These are phyloP conservation scores for Aspergillus cavernicola DNA, from an alignment of 495 filamentous ascomycete genomes.

Conservation along the genomic window DNA sequence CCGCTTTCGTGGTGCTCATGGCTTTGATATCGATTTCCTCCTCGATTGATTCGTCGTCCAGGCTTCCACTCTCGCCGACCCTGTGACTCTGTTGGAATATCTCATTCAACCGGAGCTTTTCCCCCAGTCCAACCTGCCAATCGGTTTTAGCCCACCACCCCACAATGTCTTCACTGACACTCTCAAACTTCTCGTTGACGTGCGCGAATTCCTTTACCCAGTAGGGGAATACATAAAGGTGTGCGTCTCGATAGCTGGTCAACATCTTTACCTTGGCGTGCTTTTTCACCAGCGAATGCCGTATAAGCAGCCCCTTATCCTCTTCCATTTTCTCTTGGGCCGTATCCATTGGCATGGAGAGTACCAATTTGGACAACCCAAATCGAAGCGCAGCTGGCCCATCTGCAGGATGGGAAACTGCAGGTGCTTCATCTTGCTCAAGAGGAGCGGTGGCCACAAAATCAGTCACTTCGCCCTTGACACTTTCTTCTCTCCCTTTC, in stretches of 20 bases:
- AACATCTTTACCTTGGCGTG: constrained; percentile 73
- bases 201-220: constrained; percentile 85
- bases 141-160: constrained; percentile 93
- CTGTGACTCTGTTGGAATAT: constrained; percentile 50
- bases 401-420: constrained; percentile 50
- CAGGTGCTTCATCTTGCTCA: constrained; percentile 39
- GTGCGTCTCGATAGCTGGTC: constrained; percentile 78
- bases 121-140: constrained; percentile 78
- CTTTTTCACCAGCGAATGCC: constrained; percentile 65
- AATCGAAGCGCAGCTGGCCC: constrained; percentile 57
- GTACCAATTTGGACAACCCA: constrained; percentile 63
- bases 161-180: constrained; percentile 84
- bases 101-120: constrained; percentile 69
- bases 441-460: constrained; percentile 74
- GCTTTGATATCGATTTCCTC: constrained; percentile 60
- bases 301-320: constrained; percentile 64
- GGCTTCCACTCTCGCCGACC: constrained; percentile 33
- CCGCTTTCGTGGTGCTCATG: constrained; percentile 54
- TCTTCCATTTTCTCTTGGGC: constrained; percentile 74
- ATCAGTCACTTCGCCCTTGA: constrained; percentile 89
- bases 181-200: constrained; percentile 75
- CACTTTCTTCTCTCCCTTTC: constrained; percentile 59
- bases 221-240: constrained; percentile 87
- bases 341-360: constrained; percentile 77
- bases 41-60: constrained; percentile 46